Percentiles rank a stretch among this genome's conserved stretches.
Conservation (phyloP, 1,139 yeast species). For the Spathaspora sp. region DNA sequence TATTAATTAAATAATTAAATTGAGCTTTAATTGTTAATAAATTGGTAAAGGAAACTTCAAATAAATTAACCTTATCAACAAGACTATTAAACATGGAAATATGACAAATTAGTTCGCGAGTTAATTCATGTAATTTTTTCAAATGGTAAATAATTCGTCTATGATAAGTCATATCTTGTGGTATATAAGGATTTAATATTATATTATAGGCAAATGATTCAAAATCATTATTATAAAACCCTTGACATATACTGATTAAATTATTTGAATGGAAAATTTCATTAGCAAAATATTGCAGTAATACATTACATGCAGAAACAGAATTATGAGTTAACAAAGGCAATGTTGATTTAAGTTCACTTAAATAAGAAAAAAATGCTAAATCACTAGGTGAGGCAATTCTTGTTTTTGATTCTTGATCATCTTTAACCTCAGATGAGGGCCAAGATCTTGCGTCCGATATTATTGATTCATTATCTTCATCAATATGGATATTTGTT, state of each 20-base stretch:
- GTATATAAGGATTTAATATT: constrained; percentile 13
- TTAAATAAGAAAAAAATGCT: not conserved
- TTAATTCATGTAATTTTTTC: constrained; percentile 8
- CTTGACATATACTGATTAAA: constrained; percentile 15
- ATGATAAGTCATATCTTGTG: constrained; percentile 7
- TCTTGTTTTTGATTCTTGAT: not conserved
- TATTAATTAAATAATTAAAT: constrained; percentile 9
- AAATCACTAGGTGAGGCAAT: not conserved
- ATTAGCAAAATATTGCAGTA: constrained; percentile 15
- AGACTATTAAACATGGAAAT: constrained; percentile 10
- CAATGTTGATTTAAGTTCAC: constrained; percentile 2
- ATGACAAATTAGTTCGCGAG: constrained; percentile 10
- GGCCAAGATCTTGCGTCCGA: not conserved
- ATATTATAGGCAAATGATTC: constrained; percentile 9
- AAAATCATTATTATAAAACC: constrained; percentile 14
- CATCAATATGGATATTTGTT: not conserved
- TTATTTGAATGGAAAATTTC: constrained; percentile 21
- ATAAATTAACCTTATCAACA: constrained; percentile 6
- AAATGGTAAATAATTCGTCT: constrained; percentile 8
- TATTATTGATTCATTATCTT: not conserved
- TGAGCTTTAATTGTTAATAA: constrained; percentile 8
- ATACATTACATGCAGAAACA: constrained; percentile 3
- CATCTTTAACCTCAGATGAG: not conserved
- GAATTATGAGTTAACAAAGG: constrained; percentile 5
- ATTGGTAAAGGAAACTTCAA: constrained; percentile 9